These are phyloP conservation scores for Cadophora sp. DNA, from an alignment of 2,329 filamentous ascomycete species.

Conservation along the genomic window DNA sequence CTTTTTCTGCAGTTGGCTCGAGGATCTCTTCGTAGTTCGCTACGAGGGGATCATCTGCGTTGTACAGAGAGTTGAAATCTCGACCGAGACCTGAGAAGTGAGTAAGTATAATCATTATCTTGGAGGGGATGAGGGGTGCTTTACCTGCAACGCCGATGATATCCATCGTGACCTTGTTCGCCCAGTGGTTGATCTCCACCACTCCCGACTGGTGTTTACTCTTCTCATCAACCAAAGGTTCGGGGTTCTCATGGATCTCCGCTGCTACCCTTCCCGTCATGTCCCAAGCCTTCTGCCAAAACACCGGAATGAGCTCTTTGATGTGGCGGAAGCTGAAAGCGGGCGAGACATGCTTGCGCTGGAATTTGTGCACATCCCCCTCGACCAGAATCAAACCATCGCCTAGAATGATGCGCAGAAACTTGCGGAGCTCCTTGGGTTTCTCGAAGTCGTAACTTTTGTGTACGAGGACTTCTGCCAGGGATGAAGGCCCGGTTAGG, in stretches of 20 bases:
- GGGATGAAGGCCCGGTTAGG: constrained; percentile 62
- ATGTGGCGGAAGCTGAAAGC: constrained; percentile 84
- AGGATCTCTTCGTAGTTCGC: constrained; percentile 63
- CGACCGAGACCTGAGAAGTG: constrained; percentile 62
- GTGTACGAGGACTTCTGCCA: constrained; percentile 72
- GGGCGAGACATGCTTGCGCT: constrained; percentile 78
- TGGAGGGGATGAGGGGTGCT: neutral
- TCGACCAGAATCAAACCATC: constrained; percentile 71
- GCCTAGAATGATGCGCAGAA: constrained; percentile 69
- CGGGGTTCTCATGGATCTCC: constrained; percentile 51
- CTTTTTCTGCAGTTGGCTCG: constrained; percentile 56
- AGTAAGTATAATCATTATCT: neutral
- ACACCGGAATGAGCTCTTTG: constrained; percentile 81
- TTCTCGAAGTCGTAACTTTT: constrained; percentile 75
- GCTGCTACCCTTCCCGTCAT: constrained; percentile 66
- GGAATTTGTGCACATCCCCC: constrained; percentile 84
- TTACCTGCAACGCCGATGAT: constrained; percentile 69
- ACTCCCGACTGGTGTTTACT: constrained; percentile 46
- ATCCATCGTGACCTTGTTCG: constrained; percentile 71
- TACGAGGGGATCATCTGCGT: constrained; percentile 65
- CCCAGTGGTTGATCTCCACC: constrained; percentile 67
- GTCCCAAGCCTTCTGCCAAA: constrained; percentile 79
- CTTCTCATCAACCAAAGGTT: constrained; percentile 42
- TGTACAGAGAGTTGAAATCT: constrained; percentile 69
- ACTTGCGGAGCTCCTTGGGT: constrained; percentile 58